Conservation (phyloP, 371 early-diverging fungal genomes). For the Circinella minor region DNA sequence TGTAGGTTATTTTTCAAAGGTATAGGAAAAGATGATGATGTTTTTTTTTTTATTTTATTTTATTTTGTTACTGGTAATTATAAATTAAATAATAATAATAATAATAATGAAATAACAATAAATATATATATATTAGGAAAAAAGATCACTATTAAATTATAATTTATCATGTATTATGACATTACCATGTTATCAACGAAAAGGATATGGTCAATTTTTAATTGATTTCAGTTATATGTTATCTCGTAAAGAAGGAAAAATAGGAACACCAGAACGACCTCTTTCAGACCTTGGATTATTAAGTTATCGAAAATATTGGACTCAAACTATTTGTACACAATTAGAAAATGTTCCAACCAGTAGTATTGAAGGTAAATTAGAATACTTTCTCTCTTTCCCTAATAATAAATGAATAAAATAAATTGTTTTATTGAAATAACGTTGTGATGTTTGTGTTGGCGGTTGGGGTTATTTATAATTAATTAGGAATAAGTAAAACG, state of each 20-base stretch:
- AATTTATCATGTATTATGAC: conserved; percentile 99
- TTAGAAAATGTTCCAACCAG: conserved; percentile 35
- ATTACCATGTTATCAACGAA: conserved; percentile 94
- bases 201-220: conserved; percentile 97
- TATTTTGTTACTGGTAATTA: too few relatives aligned
- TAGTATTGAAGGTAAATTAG: conserved; percentile 46
- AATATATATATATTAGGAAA: conserved; percentile 69
- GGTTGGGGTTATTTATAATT: not conserved
- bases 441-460: not conserved
- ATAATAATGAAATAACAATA: not conserved
- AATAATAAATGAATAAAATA: too few relatives aligned
- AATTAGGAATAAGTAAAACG: conserved; percentile 41
- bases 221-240: conserved; percentile 98
- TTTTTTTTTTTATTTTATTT: too few relatives aligned
- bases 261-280: conserved; percentile 98
- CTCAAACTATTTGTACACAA: conserved; percentile 39
- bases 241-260: conserved; percentile 84
- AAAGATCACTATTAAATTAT: conserved; percentile 87
- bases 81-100: not conserved
- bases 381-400: too few relatives aligned
- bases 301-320: conserved; percentile 93
- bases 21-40: conserved; percentile 27
- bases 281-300: conserved; percentile 97
- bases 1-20: conserved; percentile 99
- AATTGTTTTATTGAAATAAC: not conserved